Percentiles rank a stretch among this genome's conserved stretches.
Evolutionary conservation across 371 early-diverging fungal genomes (phyloP).

Genomic region (Blakeslea trispora): DNA sequence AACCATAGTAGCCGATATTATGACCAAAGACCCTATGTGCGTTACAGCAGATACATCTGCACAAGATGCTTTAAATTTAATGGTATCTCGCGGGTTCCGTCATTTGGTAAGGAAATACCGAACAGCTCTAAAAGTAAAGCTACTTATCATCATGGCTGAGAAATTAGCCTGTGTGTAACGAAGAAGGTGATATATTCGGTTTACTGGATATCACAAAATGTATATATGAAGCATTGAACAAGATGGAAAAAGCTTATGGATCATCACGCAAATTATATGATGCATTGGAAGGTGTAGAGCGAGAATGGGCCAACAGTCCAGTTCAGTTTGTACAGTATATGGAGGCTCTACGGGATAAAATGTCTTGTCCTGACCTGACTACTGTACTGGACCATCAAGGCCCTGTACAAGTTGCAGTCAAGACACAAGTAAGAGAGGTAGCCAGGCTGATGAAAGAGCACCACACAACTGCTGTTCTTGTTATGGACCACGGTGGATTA

Average conservation of each 20-base stretch:
- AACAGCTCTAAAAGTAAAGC: slow-evolving; percentile 3
- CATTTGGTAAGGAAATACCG: slow-evolving; percentile 70
- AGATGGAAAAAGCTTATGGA: slow-evolving; percentile 89
- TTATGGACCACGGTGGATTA: slow-evolving; percentile 81
- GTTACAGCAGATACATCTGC: slow-evolving; percentile 80
- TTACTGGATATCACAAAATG: slow-evolving; percentile 94
- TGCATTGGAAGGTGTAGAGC: slow-evolving; percentile 93
- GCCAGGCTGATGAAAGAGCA: slow-evolving; percentile 86
- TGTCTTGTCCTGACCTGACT: slow-evolving; percentile 89
- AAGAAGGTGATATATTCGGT: slow-evolving; percentile 91
- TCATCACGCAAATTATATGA: slow-evolving; percentile 84
- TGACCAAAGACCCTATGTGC: slow-evolving; percentile 92
- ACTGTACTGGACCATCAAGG: slow-evolving; percentile 73
- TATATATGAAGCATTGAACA: slow-evolving; percentile 90
- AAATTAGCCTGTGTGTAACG: slow-evolving; percentile 82
- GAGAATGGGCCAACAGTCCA: slow-evolving; percentile 68
- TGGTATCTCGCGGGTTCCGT: slow-evolving; percentile 95
- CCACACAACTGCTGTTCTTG: slow-evolving; percentile 91
- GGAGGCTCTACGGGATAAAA: slow-evolving; percentile 76
- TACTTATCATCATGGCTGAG: slow-evolving; percentile 3
- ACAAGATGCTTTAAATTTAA: slow-evolving; percentile 92
- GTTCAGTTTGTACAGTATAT: slow-evolving; percentile 72
- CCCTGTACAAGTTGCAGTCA: slow-evolving; percentile 78
- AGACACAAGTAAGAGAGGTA: slow-evolving; percentile 89
- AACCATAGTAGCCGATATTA: slow-evolving; percentile 87